These are phyloP conservation scores for Dictyophora rubrovolvata DNA, from an alignment of 768 basidiomycete species.

Conservation along the genomic window DNA sequence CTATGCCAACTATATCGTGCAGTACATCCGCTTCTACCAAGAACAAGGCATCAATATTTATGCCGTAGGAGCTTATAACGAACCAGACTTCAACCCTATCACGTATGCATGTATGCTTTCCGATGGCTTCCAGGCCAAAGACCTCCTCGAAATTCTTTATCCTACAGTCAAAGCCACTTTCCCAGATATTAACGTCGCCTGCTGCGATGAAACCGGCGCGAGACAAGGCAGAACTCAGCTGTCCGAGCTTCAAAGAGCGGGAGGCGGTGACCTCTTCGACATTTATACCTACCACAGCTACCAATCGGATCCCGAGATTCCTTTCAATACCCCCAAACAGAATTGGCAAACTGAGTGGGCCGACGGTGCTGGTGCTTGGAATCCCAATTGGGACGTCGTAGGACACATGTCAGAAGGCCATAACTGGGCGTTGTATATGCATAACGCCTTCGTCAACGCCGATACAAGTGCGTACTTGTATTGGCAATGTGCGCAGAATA, in stretches of 20 bases:
- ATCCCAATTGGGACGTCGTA: not conserved
- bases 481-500: slow-evolving; percentile 9
- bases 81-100: slow-evolving; percentile 8
- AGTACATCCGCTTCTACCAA: slow-evolving; percentile 10
- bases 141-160: slow-evolving; percentile 5
- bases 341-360: slow-evolving; percentile 10
- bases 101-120: slow-evolving; percentile 9
- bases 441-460: slow-evolving; percentile 3
- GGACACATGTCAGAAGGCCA: slow-evolving; percentile 1
- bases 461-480: slow-evolving; percentile 7
- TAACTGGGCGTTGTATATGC: slow-evolving; percentile 4
- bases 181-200: slow-evolving; percentile 3
- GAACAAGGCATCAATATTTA: slow-evolving; percentile 5
- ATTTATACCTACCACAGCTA: slow-evolving; percentile 10
- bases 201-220: slow-evolving; percentile 10
- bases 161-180: slow-evolving; percentile 1
- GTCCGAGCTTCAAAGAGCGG: slow-evolving; percentile 1
- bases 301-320: not conserved
- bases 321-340: slow-evolving; percentile 4
- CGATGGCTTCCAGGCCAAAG: not conserved
- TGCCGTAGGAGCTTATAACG: slow-evolving; percentile 9
- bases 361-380: slow-evolving; percentile 3
- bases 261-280: slow-evolving; percentile 2
- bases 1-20: slow-evolving; percentile 11
- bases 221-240: slow-evolving; percentile 4